Conservation (phyloP, 2,329 filamentous ascomycete genomes). For the Exophiala mesophila region DNA sequence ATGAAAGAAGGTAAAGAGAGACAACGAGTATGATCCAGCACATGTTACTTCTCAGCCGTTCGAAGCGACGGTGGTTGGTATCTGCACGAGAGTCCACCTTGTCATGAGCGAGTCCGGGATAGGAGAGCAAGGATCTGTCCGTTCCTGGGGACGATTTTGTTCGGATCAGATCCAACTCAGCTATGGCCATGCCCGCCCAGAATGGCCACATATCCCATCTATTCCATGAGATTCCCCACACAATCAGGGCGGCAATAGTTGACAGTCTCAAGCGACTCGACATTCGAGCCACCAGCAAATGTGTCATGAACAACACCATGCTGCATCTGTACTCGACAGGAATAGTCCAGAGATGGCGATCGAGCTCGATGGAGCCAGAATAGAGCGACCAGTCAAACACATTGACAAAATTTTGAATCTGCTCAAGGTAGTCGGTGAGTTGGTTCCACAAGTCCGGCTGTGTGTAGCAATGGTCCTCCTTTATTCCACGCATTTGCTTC, state of each 20-base stretch:
- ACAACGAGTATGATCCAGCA: slow-evolving; percentile 37
- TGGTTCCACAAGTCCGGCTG: slow-evolving; percentile 18
- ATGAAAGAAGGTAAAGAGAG: slow-evolving; percentile 41
- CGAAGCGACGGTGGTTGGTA: slow-evolving; percentile 4
- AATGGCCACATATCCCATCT: slow-evolving; percentile 40
- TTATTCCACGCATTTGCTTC: slow-evolving; percentile 26
- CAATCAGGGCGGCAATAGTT: slow-evolving; percentile 8
- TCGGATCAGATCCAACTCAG: slow-evolving; percentile 21
- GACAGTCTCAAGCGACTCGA: slow-evolving; percentile 9
- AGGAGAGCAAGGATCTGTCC: slow-evolving; percentile 28
- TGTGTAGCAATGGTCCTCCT: slow-evolving; percentile 21
- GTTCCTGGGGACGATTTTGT: slow-evolving; percentile 2
- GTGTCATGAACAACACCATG: slow-evolving; percentile 25
- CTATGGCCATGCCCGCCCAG: slow-evolving; percentile 19
- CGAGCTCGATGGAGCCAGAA: slow-evolving; percentile 22
- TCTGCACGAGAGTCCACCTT: not conserved
- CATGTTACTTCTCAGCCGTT: too few species aligned
- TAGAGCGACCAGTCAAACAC: slow-evolving; percentile 25
- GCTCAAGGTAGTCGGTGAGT: slow-evolving; percentile 19
- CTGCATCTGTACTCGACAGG: slow-evolving; percentile 43
- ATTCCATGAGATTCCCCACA: slow-evolving; percentile 30
- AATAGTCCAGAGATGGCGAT: slow-evolving; percentile 45
- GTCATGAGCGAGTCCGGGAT: slow-evolving; percentile 8
- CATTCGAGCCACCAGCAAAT: slow-evolving; percentile 17
- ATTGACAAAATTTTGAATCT: slow-evolving; percentile 24